phyloP scores from a whole-genome alignment of 768 basidiomycete species.

The Jaapia argillacea region DNA sequence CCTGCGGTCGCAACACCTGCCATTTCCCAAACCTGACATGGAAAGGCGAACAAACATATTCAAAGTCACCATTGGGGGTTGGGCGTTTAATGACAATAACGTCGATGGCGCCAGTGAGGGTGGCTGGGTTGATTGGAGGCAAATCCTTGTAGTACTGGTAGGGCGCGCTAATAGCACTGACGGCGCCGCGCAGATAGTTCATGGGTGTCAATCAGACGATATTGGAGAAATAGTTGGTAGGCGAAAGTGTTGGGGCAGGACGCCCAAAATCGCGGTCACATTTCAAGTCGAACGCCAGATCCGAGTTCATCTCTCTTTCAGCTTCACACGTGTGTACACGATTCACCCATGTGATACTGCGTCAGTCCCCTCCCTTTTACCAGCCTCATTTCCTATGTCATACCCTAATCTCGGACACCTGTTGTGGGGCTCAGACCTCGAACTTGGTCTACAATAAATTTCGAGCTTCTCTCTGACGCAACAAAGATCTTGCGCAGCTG shows the following conservation, averaged over 20 bases:
- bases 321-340: no score
- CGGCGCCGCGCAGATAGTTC: constrained; percentile 85
- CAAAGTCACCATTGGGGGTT: constrained; percentile 47
- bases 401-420: no score
- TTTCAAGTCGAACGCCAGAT: no score
- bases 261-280: no score
- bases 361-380: no score
- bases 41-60: constrained; percentile 88
- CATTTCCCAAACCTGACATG: constrained; percentile 98
- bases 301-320: no score
- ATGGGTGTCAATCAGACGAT: constrained; percentile 25
- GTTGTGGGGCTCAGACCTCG: no score
- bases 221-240: not conserved
- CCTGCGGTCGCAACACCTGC: constrained; percentile 86
- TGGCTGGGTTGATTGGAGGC: constrained; percentile 87
- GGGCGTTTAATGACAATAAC: constrained; percentile 88
- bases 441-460: no score
- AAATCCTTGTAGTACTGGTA: constrained; percentile 86
- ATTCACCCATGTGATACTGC: no score
- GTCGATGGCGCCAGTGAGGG: constrained; percentile 97
- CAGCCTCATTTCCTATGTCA: no score
- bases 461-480: no score
- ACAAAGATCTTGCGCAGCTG: no score
- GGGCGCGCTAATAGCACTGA: constrained; percentile 76
- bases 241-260: not conserved